Evolutionary conservation across 108 stramenopile genomes (phyloP), one percentile per base, ranked within the genome.

Genomic region (Aurantiochytrium sp.): DNA sequence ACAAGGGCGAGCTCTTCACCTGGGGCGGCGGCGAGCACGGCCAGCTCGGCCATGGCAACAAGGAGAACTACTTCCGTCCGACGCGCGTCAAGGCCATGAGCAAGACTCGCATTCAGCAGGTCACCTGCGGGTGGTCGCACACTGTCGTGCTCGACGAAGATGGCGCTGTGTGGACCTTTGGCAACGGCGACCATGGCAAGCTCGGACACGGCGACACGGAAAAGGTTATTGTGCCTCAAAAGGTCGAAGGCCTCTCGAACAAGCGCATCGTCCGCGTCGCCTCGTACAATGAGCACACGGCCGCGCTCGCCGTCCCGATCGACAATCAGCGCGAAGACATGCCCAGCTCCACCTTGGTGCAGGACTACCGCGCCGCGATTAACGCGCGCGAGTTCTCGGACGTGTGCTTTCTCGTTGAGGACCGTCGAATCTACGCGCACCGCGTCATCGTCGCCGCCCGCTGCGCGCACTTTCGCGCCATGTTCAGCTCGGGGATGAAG

Each of bases 211-310:
- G 97, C 3, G 94, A 91, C 52, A 93, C 92, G 39, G 92, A 95
- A 52, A 96, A 96, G 90, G 96, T 97, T 4, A 93, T 94, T 32
- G 93, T 95, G 15, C 97, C 97, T 4, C 93, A 94, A 85, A 86
- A 94, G 41, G 95, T 97, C 10, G 96, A 96, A 54, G 95, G 95
- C n/a, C 91, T 97, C 4, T 94, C 95, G 52, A 94, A 94, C 41
- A 93, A 95, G 68, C 93, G 94, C 19, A 96, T 97, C 12, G 95
- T 96, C 37, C 93, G 95, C 65, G 95, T 98, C 24, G 97, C 97
- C n/a, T 96, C 96, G 21, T 98, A 98, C 94, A 98, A 98, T 88
- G 97, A 98, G 89, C 97, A 98, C 88, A 98, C 97, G 21, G 96
- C 96, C n/a, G 96, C 96, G 1, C 87, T 98, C 48, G 95, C 85